phyloP scores from a whole-genome alignment of 495 filamentous ascomycete genomes.

The Neurospora sp. region DNA sequence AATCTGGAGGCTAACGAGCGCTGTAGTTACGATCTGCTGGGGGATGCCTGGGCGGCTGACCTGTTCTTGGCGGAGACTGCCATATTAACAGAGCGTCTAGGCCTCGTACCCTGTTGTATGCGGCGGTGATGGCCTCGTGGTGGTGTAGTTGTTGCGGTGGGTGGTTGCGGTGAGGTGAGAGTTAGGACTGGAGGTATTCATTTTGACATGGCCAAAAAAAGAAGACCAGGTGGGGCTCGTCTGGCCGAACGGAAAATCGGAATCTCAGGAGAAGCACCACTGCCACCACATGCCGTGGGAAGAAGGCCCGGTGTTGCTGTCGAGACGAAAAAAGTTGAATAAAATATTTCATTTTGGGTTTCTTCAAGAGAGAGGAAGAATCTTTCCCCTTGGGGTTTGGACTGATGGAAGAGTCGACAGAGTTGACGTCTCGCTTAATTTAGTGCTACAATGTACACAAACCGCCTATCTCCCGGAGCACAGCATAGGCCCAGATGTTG shows the following conservation, averaged over 20 bases:
- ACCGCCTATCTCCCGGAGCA: background rate
- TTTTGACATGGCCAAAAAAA: background rate
- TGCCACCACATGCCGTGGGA: background rate
- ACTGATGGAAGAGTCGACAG: no score
- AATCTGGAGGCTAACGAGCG: background rate
- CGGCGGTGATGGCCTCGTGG: background rate
- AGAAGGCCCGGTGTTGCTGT: background rate
- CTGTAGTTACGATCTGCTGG: background rate
- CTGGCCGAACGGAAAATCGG: background rate
- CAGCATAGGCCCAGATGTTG: background rate
- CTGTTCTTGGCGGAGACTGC: background rate
- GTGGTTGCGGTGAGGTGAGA: background rate
- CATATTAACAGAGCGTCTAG: background rate
- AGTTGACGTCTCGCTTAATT: background rate
- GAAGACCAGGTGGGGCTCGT: background rate
- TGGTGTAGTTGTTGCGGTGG: background rate
- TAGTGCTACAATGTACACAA: background rate
- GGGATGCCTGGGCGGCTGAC: background rate
- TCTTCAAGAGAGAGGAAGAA: background rate
- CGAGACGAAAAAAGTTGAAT: background rate
- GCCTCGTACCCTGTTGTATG: background rate
- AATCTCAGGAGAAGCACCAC: background rate
- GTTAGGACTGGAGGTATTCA: background rate
- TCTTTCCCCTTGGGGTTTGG: background rate
- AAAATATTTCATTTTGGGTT: background rate